Evolutionary conservation across 2,329 filamentous ascomycete species (phyloP).

Genomic region (Scopulariopsis brevicaulis): DNA sequence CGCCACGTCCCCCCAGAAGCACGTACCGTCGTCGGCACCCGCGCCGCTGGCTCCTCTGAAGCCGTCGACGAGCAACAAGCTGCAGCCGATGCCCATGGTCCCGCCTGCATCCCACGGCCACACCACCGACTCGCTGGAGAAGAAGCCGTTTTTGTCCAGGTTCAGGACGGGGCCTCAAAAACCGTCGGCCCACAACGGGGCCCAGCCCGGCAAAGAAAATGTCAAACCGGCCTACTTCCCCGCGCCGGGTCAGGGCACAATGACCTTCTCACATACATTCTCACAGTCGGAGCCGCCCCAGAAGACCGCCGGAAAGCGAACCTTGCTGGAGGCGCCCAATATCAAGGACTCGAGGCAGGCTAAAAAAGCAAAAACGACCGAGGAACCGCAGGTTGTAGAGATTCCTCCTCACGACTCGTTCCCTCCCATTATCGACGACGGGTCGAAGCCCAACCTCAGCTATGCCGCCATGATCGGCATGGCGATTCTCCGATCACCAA

Average conservation of each 20-base stretch:
- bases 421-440: conserved; percentile 72
- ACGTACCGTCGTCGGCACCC: background rate
- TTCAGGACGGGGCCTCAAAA: conserved; percentile 47
- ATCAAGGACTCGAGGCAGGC: conserved; percentile 54
- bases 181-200: conserved; percentile 27
- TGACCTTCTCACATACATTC: conserved; percentile 28
- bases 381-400: conserved; percentile 3
- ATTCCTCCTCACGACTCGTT: conserved; percentile 65
- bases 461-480: conserved; percentile 94
- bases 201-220: conserved; percentile 43
- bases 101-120: conserved; percentile 45
- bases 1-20: conserved; percentile 2
- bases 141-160: conserved; percentile 50
- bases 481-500: conserved; percentile 82
- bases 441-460: conserved; percentile 79
- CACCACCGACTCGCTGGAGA: conserved; percentile 56
- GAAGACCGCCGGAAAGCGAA: conserved; percentile 45
- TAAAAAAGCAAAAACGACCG: conserved; percentile 58
- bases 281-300: conserved; percentile 14
- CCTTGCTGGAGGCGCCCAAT: conserved; percentile 60
- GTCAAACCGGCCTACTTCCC: conserved; percentile 38
- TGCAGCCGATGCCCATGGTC: conserved; percentile 49
- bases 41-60: conserved; percentile 28
- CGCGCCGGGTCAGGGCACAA: conserved; percentile 32
- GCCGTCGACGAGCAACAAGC: conserved; percentile 41